Conservation (phyloP, 148 eudicot genomes). For the Dianthus caryophyllus region DNA sequence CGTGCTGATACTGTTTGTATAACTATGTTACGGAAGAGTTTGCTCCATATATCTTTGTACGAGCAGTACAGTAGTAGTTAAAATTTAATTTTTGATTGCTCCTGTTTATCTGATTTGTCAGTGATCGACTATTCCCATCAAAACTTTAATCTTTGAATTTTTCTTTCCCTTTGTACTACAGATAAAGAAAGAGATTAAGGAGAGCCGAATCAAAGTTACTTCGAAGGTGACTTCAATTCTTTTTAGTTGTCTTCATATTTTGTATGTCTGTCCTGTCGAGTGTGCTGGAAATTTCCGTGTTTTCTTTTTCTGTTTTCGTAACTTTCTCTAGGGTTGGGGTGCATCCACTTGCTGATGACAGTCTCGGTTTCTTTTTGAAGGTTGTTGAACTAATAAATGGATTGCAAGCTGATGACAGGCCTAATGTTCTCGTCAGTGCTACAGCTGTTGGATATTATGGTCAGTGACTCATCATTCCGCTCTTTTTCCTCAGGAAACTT, state of each 20-base stretch:
- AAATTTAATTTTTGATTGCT: background rate
- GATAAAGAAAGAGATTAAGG: slow-evolving; percentile 91
- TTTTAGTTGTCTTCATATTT: background rate
- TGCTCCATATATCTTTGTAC: background rate
- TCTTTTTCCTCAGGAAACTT: background rate
- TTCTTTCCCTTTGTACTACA: slow-evolving; percentile 25
- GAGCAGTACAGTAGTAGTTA: background rate
- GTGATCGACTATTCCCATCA: background rate
- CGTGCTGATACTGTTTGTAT: background rate
- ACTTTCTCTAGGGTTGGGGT: background rate
- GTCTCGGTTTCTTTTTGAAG: slow-evolving; percentile 38
- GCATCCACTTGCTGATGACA: slow-evolving; percentile 9
- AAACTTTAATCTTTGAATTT: background rate
- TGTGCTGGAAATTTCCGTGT: background rate
- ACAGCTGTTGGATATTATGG: slow-evolving; percentile 98
- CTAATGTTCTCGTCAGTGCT: slow-evolving; percentile 85
- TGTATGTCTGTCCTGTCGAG: background rate
- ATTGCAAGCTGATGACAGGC: slow-evolving; percentile 58
- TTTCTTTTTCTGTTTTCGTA: background rate
- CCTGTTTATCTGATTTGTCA: background rate
- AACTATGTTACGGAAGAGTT: background rate
- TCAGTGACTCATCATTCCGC: slow-evolving; percentile 30
- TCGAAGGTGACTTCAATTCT: slow-evolving; percentile 55
- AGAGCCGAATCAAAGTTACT: slow-evolving; percentile 86
- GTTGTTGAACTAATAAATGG: slow-evolving; percentile 74